These are phyloP conservation scores for Daedaleopsis sinensis DNA, from an alignment of 768 basidiomycete genomes.

Conservation along the genomic window DNA sequence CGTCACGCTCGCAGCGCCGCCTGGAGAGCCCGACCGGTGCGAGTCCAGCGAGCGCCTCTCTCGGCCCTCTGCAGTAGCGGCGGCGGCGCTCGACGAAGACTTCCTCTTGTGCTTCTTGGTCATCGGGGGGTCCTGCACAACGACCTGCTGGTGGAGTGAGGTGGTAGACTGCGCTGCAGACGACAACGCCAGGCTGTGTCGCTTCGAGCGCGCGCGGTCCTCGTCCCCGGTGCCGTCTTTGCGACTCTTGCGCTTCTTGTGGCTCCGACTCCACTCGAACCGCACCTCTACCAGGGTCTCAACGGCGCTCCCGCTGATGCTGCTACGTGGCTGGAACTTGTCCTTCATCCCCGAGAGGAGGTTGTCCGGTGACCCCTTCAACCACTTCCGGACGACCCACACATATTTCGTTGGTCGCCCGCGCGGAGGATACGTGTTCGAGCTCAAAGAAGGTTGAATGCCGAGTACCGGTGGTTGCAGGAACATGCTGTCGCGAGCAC, in stretches of 20 bases:
- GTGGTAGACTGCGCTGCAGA: slow-evolving; percentile 24
- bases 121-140: slow-evolving; percentile 6
- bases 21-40: slow-evolving; percentile 25
- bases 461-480: slow-evolving; percentile 60
- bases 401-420: slow-evolving; percentile 58
- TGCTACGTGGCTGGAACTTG: slow-evolving; percentile 33
- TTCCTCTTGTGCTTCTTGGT: slow-evolving; percentile 17
- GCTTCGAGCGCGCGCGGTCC: slow-evolving; percentile 14
- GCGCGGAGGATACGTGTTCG: slow-evolving; percentile 42
- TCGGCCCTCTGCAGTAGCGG: neutral
- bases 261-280: slow-evolving; percentile 77
- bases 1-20: slow-evolving; percentile 14
- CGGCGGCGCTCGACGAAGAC: neutral
- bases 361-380: slow-evolving; percentile 57
- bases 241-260: slow-evolving; percentile 28
- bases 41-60: slow-evolving; percentile 21
- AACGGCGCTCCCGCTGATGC: slow-evolving; percentile 8
- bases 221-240: slow-evolving; percentile 28
- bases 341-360: slow-evolving; percentile 49
- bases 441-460: slow-evolving; percentile 65
- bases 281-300: slow-evolving; percentile 60
- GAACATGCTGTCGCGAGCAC: slow-evolving; percentile 14
- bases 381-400: slow-evolving; percentile 78
- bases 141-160: slow-evolving; percentile 16
- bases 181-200: slow-evolving; percentile 18